Evolutionary conservation across 2,329 filamentous ascomycete species (phyloP), one percentile per base, ranked within the genome.

Genomic region (Clathrospora elynae): DNA sequence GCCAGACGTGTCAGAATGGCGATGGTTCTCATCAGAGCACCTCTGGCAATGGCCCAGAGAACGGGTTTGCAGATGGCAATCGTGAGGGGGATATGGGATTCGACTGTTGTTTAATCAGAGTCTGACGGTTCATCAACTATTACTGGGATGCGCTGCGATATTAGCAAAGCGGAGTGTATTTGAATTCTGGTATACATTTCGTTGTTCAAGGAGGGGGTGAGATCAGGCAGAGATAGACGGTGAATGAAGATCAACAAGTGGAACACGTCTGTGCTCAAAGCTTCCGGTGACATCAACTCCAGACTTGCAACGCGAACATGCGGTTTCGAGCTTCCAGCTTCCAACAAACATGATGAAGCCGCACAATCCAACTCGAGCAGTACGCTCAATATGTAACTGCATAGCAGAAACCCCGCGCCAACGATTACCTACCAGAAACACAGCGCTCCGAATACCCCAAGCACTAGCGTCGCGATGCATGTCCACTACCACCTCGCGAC

Each of bases 261-360:
- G n/a, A 14, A 31, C 13, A 18, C 4, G 38, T 35, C 38, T 29
- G 38, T 35, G 40, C 45, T 24, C 41, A 8, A 39, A 49, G 35
- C 22, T 49, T 51, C 36, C 29, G 42, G 41, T 49, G 45, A 51
- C 49, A 51, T 49, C 49, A 49, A 51, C 30, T 18, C 35, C 13
- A 6, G 33, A 32, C 23, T 25, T n/a, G n/a, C n/a, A n/a, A 14
- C 12, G 28, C 3, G 11, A 26, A 13, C 13, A 16, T n/a, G 26
- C 33, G 6, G 22, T 8, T 19, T 16, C 10, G 23, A 24, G 12
- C 11, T 16, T 9, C 23, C 23, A 14, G 7, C 5, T 19, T n/a
- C 13, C 31, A 30, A 3, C 6, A 11, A 5, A 14, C 29, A 31
- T 18, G 23, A 61, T 61, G 55, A 49, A 43, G 26, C 42, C 48